phyloP scores from a whole-genome alignment of 2,329 filamentous ascomycete genomes.

The Epichloe scottii region DNA sequence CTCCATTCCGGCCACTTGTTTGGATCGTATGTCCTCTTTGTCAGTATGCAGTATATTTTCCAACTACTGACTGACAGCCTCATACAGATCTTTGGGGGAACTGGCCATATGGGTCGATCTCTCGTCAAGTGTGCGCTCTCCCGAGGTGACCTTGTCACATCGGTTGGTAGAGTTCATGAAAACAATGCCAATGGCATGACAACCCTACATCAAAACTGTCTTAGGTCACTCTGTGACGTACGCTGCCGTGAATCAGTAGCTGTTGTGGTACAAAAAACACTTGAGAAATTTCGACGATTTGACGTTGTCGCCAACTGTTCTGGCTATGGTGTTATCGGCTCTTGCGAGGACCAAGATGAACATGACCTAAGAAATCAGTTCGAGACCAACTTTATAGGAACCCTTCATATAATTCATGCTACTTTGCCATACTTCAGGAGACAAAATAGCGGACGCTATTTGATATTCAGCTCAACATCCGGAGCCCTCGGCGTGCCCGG shows the following conservation, averaged over 20 bases:
- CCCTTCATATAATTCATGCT: constrained; percentile 81
- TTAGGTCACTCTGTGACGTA: constrained; percentile 83
- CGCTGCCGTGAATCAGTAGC: constrained; percentile 67
- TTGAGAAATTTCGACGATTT: constrained; percentile 65
- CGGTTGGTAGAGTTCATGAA: constrained; percentile 74
- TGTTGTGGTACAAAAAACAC: constrained; percentile 54
- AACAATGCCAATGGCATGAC: constrained; percentile 61
- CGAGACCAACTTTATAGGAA: constrained; percentile 95
- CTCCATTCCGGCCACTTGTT: constrained; percentile 61
- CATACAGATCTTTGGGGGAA: constrained; percentile 74
- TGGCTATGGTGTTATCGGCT: constrained; percentile 88
- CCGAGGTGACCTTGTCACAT: constrained; percentile 72
- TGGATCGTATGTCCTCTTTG: constrained; percentile 50
- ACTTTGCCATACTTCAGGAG: constrained; percentile 79
- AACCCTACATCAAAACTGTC: constrained; percentile 56
- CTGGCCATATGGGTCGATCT: constrained; percentile 91
- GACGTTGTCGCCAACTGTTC: constrained; percentile 91
- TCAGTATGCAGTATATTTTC: background rate
- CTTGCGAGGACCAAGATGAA: constrained; percentile 94
- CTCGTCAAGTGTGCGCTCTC: constrained; percentile 71
- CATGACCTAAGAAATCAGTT: constrained; percentile 92
- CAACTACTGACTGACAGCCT: background rate
- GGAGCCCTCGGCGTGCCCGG: constrained; percentile 91
- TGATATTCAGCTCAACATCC: constrained; percentile 89
- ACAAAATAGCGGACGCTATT: constrained; percentile 64